Conservation (phyloP, 2,329 filamentous ascomycete species). For the Colletotrichum tropicicola region DNA sequence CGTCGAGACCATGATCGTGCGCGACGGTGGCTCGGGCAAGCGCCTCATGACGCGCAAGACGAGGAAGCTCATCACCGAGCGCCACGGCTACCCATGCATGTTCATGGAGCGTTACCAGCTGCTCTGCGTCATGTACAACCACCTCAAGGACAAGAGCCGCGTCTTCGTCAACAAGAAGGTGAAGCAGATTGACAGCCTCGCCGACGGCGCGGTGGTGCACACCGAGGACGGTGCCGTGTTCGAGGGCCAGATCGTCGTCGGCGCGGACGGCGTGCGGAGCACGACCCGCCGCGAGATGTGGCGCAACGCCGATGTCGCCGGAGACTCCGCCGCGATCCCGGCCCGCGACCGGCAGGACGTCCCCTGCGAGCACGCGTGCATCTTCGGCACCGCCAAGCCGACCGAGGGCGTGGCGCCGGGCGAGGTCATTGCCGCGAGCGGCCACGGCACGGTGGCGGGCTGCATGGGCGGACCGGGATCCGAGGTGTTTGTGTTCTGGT, state of each 20-base stretch:
- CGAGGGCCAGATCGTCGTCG: constrained; percentile 45
- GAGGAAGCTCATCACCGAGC: neutral
- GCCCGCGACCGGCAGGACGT: constrained; percentile 2
- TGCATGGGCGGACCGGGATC: constrained; percentile 10
- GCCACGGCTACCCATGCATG: constrained; percentile 39
- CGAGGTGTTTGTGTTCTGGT: constrained; percentile 21
- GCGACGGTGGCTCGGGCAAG: constrained; percentile 7
- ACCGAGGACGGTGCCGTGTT: constrained; percentile 41
- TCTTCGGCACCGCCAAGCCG: constrained; percentile 22
- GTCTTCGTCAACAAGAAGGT: constrained; percentile 33
- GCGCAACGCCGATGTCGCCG: constrained; percentile 20
- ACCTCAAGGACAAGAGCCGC: constrained; percentile 39
- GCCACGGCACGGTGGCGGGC: constrained; percentile 1
- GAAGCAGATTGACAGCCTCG: constrained; percentile 7
- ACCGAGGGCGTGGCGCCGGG: constrained; percentile 1
- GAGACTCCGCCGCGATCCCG: constrained; percentile 18
- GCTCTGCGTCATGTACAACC: constrained; percentile 43
- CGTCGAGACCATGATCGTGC: neutral
- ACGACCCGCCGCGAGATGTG: constrained; percentile 42
- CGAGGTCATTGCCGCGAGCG: constrained; percentile 15
- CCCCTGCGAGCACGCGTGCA: constrained; percentile 24
- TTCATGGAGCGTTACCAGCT: constrained; percentile 48
- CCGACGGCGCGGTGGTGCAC: constrained; percentile 36
- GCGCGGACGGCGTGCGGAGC: constrained; percentile 52
- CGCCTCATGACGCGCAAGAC: constrained; percentile 17